Evolutionary conservation across 306 rosid species (phyloP), one percentile per base, ranked within the genome.

Genomic region (Luffa acutangula): DNA sequence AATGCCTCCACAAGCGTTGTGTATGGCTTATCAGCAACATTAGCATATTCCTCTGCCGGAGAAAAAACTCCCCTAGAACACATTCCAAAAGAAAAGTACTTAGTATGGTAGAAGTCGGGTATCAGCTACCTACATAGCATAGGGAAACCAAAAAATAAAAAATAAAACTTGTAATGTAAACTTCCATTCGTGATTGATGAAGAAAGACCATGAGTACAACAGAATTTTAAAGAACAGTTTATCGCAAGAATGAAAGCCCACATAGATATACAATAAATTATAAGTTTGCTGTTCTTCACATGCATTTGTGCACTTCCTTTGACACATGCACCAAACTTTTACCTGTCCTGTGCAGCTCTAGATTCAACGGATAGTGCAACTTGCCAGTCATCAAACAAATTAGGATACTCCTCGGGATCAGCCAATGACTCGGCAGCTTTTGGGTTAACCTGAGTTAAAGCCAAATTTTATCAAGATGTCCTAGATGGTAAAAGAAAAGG

Each of bases 381-480:
- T 90, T 96, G 99, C 98, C 98, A 96, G 80, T 93, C 97, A 46
- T 93, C 97, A 25, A 96, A 96, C 85, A 96, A 80, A 84, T 96
- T 96, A 59, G 99, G 90, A 87, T 96, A 96, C 89, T 96, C 96
- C 85, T 90, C 97, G 13, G 99, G 99, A 88, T 93, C 96, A 87
- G 98, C 99, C 87, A 96, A 87, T 78, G 98, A 90, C 78, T 93
- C 98, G 0, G 99, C 99, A 67, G 99, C 99, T 85, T 93, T 96
- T 9, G 97, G 86, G 88, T 88, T 96, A 85, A 93, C 96, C 99
- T 96, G 82, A 59, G 64, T 80, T 80, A 65, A 39, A 45, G 59
- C 43, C 66, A 79, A 84, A 83, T 66, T 73, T 39, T 39, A 56
- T 73, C 33, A 54, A 76, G 49, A 51, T 58, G 13, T 77, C 42